Conservation (phyloP, 805 yeast genomes). For the Metschnikowia chrysomelidarum region DNA sequence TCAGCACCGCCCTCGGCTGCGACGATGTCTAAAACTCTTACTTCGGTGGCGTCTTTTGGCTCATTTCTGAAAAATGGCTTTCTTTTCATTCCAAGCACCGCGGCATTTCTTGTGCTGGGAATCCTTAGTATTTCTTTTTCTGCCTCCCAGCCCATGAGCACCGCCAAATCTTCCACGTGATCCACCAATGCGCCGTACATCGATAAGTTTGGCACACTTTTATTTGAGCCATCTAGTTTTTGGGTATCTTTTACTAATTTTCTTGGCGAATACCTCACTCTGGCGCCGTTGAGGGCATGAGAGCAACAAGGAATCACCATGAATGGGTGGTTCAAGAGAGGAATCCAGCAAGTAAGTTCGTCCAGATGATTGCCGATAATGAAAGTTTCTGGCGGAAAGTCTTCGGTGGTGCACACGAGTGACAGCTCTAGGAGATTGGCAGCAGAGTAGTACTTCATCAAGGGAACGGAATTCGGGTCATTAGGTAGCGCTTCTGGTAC, state of each 20-base stretch:
- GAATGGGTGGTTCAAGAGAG: constrained; percentile 81
- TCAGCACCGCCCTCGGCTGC: constrained; percentile 85
- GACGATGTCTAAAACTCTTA: constrained; percentile 56
- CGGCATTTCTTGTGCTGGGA: constrained; percentile 93
- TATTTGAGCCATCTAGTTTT: constrained; percentile 3
- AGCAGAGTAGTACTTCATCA: constrained; percentile 56
- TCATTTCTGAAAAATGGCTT: constrained; percentile 25
- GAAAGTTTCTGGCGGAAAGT: constrained; percentile 70
- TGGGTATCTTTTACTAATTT: constrained; percentile 11
- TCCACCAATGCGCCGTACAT: constrained; percentile 85
- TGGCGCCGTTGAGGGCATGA: constrained; percentile 77
- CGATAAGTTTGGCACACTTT: constrained; percentile 37
- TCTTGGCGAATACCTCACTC: constrained; percentile 60
- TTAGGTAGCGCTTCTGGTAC: constrained; percentile 37
- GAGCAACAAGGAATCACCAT: constrained; percentile 96
- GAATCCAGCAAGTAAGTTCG: constrained; percentile 94
- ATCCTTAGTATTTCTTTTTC: constrained; percentile 86
- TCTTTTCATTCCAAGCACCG: constrained; percentile 65
- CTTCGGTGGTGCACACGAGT: constrained; percentile 55
- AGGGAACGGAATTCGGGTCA: constrained; percentile 32
- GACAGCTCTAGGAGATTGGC: constrained; percentile 48
- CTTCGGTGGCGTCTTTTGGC: constrained; percentile 32
- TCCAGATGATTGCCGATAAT: constrained; percentile 94
- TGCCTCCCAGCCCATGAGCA: constrained; percentile 75
- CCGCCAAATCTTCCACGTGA: constrained; percentile 71